phyloP scores from a whole-genome alignment of 2,329 filamentous ascomycete species.

The Ophiostoma novo-ulmi region DNA sequence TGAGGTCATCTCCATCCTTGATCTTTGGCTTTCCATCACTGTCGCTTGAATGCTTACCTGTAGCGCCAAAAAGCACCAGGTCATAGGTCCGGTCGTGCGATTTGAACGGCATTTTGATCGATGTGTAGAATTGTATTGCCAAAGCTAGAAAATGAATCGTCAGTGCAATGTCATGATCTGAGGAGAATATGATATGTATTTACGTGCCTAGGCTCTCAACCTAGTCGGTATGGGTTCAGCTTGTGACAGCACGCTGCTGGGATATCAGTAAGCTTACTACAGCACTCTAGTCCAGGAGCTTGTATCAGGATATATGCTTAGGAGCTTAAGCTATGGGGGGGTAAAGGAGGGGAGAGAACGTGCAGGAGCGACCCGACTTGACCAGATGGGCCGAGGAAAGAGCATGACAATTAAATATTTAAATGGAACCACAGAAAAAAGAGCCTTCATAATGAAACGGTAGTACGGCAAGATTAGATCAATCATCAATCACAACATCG shows the following conservation, averaged over 20 bases:
- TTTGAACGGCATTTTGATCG: constrained; percentile 24
- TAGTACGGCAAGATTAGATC: not conserved
- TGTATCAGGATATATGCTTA: not conserved
- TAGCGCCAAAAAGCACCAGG: constrained; percentile 53
- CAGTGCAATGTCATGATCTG: not conserved
- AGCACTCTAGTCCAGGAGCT: not conserved
- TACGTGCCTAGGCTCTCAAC: not conserved
- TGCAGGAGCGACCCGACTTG: not conserved
- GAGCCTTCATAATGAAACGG: not conserved
- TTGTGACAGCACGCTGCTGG: not conserved
- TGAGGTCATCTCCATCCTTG: not conserved
- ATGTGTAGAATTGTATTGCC: not conserved
- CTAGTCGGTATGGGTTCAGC: not conserved
- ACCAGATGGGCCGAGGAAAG: not conserved
- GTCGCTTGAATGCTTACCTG: constrained; percentile 40
- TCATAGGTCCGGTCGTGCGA: constrained; percentile 52
- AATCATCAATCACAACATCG: not conserved
- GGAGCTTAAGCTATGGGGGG: not conserved
- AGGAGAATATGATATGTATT: not conserved
- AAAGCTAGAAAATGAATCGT: not conserved
- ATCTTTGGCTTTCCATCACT: not conserved
- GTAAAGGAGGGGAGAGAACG: not conserved
- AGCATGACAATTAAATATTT: not conserved
- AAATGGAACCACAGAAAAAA: not conserved
- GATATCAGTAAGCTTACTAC: not conserved